These are phyloP conservation scores for Tolypocladium amazonense DNA, from an alignment of 2,329 filamentous ascomycete genomes.

Conservation along the genomic window DNA sequence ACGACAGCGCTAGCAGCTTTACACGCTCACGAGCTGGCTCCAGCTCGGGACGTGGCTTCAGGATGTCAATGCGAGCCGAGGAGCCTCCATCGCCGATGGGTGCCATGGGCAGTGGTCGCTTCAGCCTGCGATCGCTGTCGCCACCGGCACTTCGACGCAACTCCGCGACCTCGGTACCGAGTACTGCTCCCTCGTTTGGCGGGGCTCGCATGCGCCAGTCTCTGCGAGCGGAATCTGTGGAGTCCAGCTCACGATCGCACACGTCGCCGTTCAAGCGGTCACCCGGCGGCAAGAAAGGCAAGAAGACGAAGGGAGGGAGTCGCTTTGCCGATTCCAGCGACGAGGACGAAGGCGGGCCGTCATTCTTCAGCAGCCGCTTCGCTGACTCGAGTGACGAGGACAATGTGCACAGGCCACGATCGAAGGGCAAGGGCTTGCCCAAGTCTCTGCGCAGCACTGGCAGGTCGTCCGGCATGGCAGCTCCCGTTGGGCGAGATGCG, in stretches of 20 bases:
- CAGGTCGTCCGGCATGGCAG: constrained; percentile 16
- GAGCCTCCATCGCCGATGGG: constrained; percentile 18
- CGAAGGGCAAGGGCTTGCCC: constrained; percentile 21
- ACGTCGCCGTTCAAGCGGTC: constrained; percentile 33
- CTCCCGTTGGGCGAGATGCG: constrained; percentile 26
- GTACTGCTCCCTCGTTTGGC: constrained; percentile 14
- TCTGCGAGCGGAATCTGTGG: constrained; percentile 28
- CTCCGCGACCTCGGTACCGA: constrained; percentile 26
- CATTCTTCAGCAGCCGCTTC: constrained; percentile 47
- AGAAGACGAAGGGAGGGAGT: constrained; percentile 29
- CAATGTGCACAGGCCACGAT: constrained; percentile 5
- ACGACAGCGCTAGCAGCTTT: constrained; percentile 75
- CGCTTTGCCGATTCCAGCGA: constrained; percentile 55
- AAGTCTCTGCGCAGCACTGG: constrained; percentile 18
- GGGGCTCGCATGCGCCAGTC: constrained; percentile 32
- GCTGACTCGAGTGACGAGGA: constrained; percentile 20
- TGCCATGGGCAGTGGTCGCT: constrained; percentile 37
- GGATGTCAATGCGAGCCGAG: constrained; percentile 56
- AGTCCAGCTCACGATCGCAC: constrained; percentile 23
- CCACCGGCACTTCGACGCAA: constrained; percentile 43
- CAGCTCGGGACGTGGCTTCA: constrained; percentile 49
- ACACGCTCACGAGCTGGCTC: constrained; percentile 46
- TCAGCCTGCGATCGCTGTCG: constrained; percentile 62
- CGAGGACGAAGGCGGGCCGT: constrained; percentile 31
- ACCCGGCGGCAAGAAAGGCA: constrained; percentile 22